These are phyloP conservation scores for Aspergillus terreus DNA, from an alignment of 2,329 filamentous ascomycete genomes.

Conservation along the genomic window DNA sequence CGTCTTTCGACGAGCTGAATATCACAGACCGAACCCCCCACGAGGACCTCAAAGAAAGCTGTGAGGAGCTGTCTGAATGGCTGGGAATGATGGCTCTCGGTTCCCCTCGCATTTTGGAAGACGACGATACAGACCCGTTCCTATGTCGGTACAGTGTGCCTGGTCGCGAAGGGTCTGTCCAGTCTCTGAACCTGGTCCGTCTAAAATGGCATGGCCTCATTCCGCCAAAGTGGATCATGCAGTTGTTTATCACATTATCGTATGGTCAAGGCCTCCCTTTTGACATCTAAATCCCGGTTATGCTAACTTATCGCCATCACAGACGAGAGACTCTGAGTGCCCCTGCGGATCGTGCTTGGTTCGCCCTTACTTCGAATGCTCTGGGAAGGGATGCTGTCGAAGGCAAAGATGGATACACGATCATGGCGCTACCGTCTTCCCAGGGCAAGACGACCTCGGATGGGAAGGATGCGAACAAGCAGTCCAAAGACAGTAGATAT, in stretches of 20 bases:
- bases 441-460: neutral
- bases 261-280: conserved; percentile 22
- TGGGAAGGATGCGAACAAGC: neutral
- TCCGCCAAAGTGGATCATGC: conserved; percentile 36
- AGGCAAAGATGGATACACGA: conserved; percentile 38
- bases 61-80: conserved; percentile 59
- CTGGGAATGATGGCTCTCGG: conserved; percentile 52
- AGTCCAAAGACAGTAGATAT: conserved; percentile 7
- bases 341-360: conserved; percentile 24
- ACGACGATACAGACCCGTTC: conserved; percentile 41
- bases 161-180: conserved; percentile 19
- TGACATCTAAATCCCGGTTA: neutral
- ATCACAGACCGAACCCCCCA: conserved; percentile 28
- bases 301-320: conserved; percentile 10
- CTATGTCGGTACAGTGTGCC: conserved; percentile 42
- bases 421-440: conserved; percentile 21
- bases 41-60: conserved; percentile 58
- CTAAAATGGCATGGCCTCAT: conserved; percentile 44
- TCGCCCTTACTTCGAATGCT: conserved; percentile 30
- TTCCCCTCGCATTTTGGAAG: conserved; percentile 35
- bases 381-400: conserved; percentile 36
- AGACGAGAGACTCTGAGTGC: conserved; percentile 17
- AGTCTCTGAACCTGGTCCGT: conserved; percentile 27
- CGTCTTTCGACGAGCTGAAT: conserved; percentile 25
- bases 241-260: conserved; percentile 33